These are phyloP conservation scores for Lyophyllum shimeji DNA, from an alignment of 768 basidiomycete genomes.

Conservation along the genomic window DNA sequence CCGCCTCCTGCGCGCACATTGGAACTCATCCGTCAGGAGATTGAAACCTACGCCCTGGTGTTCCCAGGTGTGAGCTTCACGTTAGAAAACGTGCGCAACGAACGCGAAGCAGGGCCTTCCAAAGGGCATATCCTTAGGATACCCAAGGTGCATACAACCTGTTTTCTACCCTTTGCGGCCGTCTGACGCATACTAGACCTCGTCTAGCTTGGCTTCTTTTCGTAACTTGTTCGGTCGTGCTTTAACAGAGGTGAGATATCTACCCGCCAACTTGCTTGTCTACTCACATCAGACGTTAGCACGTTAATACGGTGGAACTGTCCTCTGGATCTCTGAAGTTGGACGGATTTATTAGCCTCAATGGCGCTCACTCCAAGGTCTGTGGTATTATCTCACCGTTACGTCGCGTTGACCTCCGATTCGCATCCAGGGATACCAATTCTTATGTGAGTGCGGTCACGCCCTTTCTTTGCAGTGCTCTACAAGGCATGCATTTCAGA, in stretches of 20 bases:
- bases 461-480: constrained; percentile 2
- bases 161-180: background rate
- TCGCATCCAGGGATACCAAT: constrained; percentile 70
- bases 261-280: constrained; percentile 1
- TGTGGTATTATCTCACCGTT: constrained; percentile 9
- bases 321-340: constrained; percentile 51
- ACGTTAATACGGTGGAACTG: constrained; percentile 63
- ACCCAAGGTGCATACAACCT: constrained; percentile 52
- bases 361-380: constrained; percentile 75
- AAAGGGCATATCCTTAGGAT: constrained; percentile 56
- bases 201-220: constrained; percentile 66
- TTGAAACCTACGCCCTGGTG: constrained; percentile 73
- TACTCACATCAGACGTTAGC: constrained; percentile 38
- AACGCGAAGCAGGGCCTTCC: constrained; percentile 25
- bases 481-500: constrained; percentile 41
- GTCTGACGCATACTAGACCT: constrained; percentile 43
- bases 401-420: constrained; percentile 16
- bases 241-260: constrained; percentile 59
- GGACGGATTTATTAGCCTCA: constrained; percentile 83
- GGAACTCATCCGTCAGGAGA: constrained; percentile 65
- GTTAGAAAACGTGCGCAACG: constrained; percentile 53
- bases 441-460: constrained; percentile 62
- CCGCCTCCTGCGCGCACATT: constrained; percentile 56
- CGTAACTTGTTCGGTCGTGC: constrained; percentile 73
- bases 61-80: constrained; percentile 72